Conservation (phyloP, 164 flowering plant genomes). For the Vitis riparia region DNA sequence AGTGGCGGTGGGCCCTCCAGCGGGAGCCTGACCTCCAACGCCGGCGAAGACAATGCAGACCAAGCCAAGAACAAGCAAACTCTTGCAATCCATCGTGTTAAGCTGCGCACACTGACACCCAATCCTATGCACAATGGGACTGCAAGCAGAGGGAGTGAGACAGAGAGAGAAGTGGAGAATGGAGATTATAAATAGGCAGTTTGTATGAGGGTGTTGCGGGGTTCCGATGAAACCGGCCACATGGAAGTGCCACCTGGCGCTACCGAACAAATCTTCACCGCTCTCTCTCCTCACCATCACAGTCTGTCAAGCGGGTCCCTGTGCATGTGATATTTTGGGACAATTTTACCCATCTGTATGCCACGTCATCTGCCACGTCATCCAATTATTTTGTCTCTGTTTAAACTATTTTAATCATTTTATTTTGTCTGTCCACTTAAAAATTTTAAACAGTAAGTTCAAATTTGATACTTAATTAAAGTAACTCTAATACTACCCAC, state of each 20-base stretch:
- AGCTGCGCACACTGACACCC: constrained; percentile 6
- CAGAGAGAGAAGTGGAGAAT: not conserved
- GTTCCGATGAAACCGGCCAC: not conserved
- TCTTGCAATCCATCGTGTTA: constrained; percentile 25
- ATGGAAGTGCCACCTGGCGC: constrained; percentile 3
- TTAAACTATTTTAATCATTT: too few species aligned
- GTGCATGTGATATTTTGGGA: not conserved
- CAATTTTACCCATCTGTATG: not conserved
- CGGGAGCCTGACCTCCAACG: constrained; percentile 52
- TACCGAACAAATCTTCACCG: constrained; percentile 10
- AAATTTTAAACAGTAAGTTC: too few species aligned
- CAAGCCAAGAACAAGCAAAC: constrained; percentile 21
- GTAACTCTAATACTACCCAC: too few species aligned
- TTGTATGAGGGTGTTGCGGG: not conserved
- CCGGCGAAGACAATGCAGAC: constrained; percentile 49
- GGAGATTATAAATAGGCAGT: too few species aligned
- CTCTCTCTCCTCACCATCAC: not conserved
- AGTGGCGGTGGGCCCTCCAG: constrained; percentile 38
- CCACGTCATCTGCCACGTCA: too few species aligned
- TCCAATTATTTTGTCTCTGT: too few species aligned
- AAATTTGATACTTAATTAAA: too few species aligned
- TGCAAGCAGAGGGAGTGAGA: not conserved
- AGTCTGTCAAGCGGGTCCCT: not conserved
- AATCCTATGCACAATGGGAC: not conserved
- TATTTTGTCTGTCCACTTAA: too few species aligned